phyloP scores from a whole-genome alignment of 2,329 filamentous ascomycete genomes.

The Apiospora arundinis region DNA sequence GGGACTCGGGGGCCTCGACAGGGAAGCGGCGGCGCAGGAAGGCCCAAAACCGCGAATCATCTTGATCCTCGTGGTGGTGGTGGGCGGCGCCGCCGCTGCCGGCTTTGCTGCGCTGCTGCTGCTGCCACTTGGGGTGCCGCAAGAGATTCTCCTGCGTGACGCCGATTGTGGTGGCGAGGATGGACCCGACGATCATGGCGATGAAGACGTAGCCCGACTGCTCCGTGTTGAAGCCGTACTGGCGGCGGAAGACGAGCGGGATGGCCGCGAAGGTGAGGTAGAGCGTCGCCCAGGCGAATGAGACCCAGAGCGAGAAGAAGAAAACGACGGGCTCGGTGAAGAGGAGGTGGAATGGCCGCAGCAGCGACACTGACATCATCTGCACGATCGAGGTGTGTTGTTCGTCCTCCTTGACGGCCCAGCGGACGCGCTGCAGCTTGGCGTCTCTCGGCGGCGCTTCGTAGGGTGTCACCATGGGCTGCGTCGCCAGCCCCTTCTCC shows the following conservation, averaged over 20 bases:
- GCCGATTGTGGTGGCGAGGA: slow-evolving; percentile 71
- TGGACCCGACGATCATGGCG: slow-evolving; percentile 71
- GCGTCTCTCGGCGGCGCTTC: background rate
- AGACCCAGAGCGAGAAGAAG: slow-evolving; percentile 88
- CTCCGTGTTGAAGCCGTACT: slow-evolving; percentile 71
- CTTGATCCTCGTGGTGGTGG: slow-evolving; percentile 47
- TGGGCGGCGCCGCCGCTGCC: slow-evolving; percentile 30
- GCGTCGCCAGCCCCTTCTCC: slow-evolving; percentile 28
- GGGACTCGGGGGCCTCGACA: slow-evolving; percentile 70
- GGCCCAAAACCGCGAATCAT: slow-evolving; percentile 47
- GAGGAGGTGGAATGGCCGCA: slow-evolving; percentile 79
- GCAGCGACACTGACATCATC: slow-evolving; percentile 77
- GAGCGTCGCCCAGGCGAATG: slow-evolving; percentile 88
- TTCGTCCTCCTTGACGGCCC: slow-evolving; percentile 81
- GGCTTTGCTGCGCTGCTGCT: slow-evolving; percentile 27
- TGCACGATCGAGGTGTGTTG: slow-evolving; percentile 71
- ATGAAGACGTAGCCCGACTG: slow-evolving; percentile 76
- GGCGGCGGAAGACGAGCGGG: slow-evolving; percentile 74
- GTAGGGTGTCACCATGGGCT: background rate
- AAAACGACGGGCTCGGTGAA: slow-evolving; percentile 81
- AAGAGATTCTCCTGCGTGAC: slow-evolving; percentile 76
- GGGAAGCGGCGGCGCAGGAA: slow-evolving; percentile 54
- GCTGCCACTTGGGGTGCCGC: slow-evolving; percentile 48
- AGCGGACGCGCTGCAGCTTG: slow-evolving; percentile 67
- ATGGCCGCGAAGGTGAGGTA: slow-evolving; percentile 86